A percentile compares a stretch with the other conserved stretches of the same genome.
Evolutionary conservation across 768 basidiomycete genomes (phyloP).

Genomic region (Termitomyces sp.): DNA sequence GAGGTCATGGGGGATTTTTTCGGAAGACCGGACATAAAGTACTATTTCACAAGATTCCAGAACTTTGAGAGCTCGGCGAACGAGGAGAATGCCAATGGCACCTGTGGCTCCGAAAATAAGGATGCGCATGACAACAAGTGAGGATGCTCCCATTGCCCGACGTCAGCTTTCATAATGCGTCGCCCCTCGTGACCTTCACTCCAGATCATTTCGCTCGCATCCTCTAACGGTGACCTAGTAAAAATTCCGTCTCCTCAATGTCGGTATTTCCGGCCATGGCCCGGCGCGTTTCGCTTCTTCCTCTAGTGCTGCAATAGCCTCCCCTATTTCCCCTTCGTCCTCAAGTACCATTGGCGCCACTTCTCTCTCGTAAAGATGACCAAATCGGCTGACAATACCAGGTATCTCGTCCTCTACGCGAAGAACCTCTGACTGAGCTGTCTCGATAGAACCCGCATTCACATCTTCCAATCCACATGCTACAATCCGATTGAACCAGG

Average conservation of each 20-base stretch:
- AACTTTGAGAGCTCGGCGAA: slow-evolving; percentile 45
- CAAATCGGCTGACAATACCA: slow-evolving; percentile 43
- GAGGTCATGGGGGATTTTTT: slow-evolving; percentile 54
- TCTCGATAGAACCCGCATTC: slow-evolving; percentile 62
- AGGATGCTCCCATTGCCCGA: background rate
- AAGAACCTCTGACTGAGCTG: slow-evolving; percentile 31
- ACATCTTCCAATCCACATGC: slow-evolving; percentile 91
- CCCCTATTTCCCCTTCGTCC: slow-evolving; percentile 40
- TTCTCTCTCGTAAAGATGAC: slow-evolving; percentile 41
- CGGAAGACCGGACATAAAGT: slow-evolving; percentile 58
- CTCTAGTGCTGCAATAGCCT: slow-evolving; percentile 43
- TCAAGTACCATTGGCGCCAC: slow-evolving; percentile 37
- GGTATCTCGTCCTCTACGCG: slow-evolving; percentile 46
- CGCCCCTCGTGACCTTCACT: background rate
- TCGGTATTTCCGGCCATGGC: slow-evolving; percentile 30
- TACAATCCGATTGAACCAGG: slow-evolving; percentile 85
- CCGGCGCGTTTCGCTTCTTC: slow-evolving; percentile 35
- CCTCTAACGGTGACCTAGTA: background rate
- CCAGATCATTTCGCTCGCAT: background rate
- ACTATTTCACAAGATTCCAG: slow-evolving; percentile 38
- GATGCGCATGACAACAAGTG: slow-evolving; percentile 30
- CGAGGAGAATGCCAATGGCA: slow-evolving; percentile 48
- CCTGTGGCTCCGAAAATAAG: slow-evolving; percentile 73
- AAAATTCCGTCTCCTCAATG: background rate
- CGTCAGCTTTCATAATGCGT: background rate